Percentiles rank a stretch among this genome's conserved stretches.
These are phyloP conservation scores for Fusarium floridanum DNA, from an alignment of 2,329 filamentous ascomycete species.

Conservation along the genomic window DNA sequence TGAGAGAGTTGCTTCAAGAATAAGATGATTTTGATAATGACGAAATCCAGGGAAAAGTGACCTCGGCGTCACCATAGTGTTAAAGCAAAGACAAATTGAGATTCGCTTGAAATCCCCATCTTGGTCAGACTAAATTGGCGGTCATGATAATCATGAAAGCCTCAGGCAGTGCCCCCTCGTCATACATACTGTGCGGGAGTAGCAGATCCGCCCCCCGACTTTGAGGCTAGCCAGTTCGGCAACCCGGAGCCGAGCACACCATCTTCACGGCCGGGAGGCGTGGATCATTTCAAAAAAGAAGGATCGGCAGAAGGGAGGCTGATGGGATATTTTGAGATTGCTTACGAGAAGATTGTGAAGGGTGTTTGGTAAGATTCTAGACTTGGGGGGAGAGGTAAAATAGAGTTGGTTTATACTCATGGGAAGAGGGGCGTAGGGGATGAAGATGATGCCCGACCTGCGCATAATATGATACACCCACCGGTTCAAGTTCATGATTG, in stretches of 20 bases:
- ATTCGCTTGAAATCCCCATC: not conserved
- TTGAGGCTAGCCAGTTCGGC: slow-evolving; percentile 15
- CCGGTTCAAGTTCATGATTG: not conserved
- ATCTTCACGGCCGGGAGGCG: slow-evolving; percentile 2
- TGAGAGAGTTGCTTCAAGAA: too few relatives aligned
- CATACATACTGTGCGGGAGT: not conserved
- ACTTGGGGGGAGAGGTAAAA: not conserved
- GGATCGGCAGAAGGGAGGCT: slow-evolving; percentile 2
- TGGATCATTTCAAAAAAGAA: slow-evolving; percentile 4
- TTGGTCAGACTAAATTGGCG: not conserved
- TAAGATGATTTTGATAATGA: not conserved
- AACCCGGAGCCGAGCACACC: slow-evolving; percentile 32
- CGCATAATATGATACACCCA: not conserved
- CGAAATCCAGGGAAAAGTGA: not conserved
- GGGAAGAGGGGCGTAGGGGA: not conserved
- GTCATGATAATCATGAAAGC: not conserved
- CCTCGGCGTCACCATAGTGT: not conserved
- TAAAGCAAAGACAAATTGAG: not conserved
- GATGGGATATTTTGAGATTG: slow-evolving; percentile 16
- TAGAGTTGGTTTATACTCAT: not conserved
- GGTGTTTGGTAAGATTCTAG: not conserved
- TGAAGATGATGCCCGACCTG: not conserved
- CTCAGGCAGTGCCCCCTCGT: slow-evolving; percentile 4
- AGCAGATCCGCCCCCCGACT: slow-evolving; percentile 1
- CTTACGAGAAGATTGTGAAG: slow-evolving; percentile 3